These are phyloP conservation scores for Ajuga reptans DNA, from an alignment of 305 asterid species.

Conservation along the genomic window DNA sequence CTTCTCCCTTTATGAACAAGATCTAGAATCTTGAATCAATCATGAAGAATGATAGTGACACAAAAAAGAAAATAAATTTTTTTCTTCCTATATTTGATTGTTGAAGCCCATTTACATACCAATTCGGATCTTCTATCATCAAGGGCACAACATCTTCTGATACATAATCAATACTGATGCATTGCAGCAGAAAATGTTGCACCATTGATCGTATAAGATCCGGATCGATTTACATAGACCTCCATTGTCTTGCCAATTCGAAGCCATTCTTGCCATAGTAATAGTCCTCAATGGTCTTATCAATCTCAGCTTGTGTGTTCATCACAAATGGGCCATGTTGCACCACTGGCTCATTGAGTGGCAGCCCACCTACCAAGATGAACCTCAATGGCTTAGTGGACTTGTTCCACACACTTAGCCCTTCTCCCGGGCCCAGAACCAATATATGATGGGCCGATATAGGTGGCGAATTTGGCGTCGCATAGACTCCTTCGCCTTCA, in stretches of 20 bases:
- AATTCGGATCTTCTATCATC: too few species aligned
- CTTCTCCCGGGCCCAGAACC: slow-evolving; percentile 77
- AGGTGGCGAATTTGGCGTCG: slow-evolving; percentile 35
- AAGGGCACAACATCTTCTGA: too few species aligned
- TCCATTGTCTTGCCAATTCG: slow-evolving; percentile 71
- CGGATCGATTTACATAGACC: slow-evolving; percentile 38
- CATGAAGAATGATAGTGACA: slow-evolving; percentile 23
- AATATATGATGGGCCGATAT: slow-evolving; percentile 52
- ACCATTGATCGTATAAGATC: too few species aligned
- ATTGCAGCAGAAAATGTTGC: too few species aligned
- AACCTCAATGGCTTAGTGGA: slow-evolving; percentile 51
- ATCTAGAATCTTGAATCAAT: not conserved
- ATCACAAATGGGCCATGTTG: slow-evolving; percentile 94
- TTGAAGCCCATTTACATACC: too few species aligned
- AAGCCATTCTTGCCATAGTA: slow-evolving; percentile 71
- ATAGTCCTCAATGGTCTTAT: slow-evolving; percentile 71
- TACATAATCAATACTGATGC: too few species aligned
- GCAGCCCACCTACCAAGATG: slow-evolving; percentile 69
- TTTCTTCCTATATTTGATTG: not conserved
- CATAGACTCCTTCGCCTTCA: slow-evolving; percentile 75
- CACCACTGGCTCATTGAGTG: slow-evolving; percentile 72
- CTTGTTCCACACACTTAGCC: slow-evolving; percentile 72
- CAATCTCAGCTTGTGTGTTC: slow-evolving; percentile 84
- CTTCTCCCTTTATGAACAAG: slow-evolving; percentile 18
- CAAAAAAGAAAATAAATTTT: not conserved